Base-by-base conservation (phyloP, 2,329 filamentous ascomycete species). In the Didymella keratinophila region DNA sequence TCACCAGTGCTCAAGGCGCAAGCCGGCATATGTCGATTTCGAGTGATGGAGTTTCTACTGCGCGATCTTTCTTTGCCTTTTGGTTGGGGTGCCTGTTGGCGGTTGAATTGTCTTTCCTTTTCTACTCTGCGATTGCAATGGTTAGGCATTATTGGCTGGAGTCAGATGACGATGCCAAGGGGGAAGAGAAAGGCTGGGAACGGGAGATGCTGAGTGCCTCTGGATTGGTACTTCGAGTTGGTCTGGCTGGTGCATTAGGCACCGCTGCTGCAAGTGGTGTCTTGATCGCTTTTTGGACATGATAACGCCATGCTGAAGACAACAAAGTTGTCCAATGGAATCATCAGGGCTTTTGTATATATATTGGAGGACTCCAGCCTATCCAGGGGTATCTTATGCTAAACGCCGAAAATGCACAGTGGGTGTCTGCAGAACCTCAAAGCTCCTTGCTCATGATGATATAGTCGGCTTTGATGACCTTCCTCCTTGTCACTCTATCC, bases 401-500 rank as follows among this genome's bases (percentile, higher is more conserved):
- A 49, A 49, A 53, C 56, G 44, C 56, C 49, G 39, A 30, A 47
- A 47, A 52, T 48, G 48, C 48, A 57, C 43, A 2, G 10, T 27
- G 23, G 23, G n/a, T 41, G 43, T 28, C 37, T 23, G 20, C 45
- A 16, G n/a, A 9, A 12, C 16, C 2, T 45, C 39, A 58, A 6
- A 67, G 6, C 28, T 47, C 47, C 56, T 72, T 72, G 48, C 65
- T 65, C 68, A 74, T 65, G 49, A 74, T 72, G 42, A 65, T 43
- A 43, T 72, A 74, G 30, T 74, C 69, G 1, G 65, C 47, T 51
- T 60, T 46, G 44, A 73, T 61, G 12, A 61, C 54, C 41, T 65
- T 66, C 12, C 54, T 55, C 27, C 71, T 63, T n/a, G 61, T 65
- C 6, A 61, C 50, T 58, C 80, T 80, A 51, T 83, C 80, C 20